phyloP scores from a whole-genome alignment of 192 early-diverging fungal genomes.

The Neocallimastix lanati region DNA sequence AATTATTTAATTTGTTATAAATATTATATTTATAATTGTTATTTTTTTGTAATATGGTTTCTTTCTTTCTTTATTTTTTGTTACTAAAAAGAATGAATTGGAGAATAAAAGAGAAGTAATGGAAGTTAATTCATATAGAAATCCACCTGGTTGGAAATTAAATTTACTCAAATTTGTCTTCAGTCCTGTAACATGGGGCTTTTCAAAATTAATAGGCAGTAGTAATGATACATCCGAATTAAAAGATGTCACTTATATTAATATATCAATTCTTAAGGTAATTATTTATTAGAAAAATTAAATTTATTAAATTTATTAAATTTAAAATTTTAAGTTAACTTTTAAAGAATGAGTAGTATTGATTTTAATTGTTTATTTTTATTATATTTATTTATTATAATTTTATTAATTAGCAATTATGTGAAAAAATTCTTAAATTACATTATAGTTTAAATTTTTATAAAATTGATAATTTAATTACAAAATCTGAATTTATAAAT shows the following conservation, averaged over 20 bases:
- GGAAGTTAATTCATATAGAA: not conserved
- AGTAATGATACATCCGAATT: not conserved
- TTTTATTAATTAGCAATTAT: not conserved
- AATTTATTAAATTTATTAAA: no score
- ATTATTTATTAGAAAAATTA: no score
- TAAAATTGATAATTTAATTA: not conserved
- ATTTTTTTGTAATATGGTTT: no score
- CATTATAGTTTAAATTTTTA: not conserved
- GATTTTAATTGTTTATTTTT: no score
- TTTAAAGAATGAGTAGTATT: no score
- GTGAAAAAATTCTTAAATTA: not conserved
- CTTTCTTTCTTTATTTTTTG: no score
- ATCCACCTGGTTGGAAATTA: not conserved
- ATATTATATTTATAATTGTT: no score
- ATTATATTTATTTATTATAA: no score
- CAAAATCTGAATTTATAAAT: not conserved
- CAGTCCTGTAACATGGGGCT: not conserved
- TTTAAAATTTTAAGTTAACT: no score
- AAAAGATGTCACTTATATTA: not conserved
- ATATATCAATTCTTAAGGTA: not conserved
- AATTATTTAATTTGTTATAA: no score
- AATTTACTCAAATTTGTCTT: not conserved
- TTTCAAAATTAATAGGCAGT: not conserved
- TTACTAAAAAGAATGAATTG: not conserved
- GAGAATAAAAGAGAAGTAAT: not conserved